phyloP scores from a whole-genome alignment of 768 basidiomycete species.

The Lactarius sanguifluus region DNA sequence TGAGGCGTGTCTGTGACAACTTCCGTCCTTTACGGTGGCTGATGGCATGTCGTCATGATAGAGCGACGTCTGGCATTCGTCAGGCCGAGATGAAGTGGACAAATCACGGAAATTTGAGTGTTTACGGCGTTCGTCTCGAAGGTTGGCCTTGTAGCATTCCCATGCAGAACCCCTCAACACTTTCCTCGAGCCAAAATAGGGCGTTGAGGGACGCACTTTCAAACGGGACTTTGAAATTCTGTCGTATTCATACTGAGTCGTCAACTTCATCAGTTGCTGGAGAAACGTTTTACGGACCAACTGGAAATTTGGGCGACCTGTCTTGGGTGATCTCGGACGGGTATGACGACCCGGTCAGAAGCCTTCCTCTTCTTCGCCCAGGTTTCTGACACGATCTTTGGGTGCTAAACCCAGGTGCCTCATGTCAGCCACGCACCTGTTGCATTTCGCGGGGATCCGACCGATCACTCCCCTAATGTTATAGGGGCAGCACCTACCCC shows the following conservation, averaged over 20 bases:
- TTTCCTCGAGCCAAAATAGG: slow-evolving; percentile 57
- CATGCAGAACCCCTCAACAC: slow-evolving; percentile 57
- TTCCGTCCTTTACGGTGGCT: slow-evolving; percentile 8
- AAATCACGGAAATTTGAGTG: slow-evolving; percentile 54
- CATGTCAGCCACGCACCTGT: slow-evolving; percentile 1
- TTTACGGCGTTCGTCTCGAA: slow-evolving; percentile 57
- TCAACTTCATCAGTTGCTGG: slow-evolving; percentile 3
- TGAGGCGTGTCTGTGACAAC: slow-evolving; percentile 20
- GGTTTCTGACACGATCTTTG: slow-evolving; percentile 8
- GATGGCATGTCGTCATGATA: slow-evolving; percentile 32
- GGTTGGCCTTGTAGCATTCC: slow-evolving; percentile 67
- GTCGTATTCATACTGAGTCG: slow-evolving; percentile 13
- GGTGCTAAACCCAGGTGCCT: slow-evolving; percentile 12
- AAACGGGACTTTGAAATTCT: slow-evolving; percentile 49
- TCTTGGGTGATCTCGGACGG: slow-evolving; percentile 30
- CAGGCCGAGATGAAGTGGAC: slow-evolving; percentile 79
- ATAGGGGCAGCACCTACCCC: background rate
- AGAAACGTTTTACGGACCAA: slow-evolving; percentile 7
- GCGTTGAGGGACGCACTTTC: slow-evolving; percentile 49
- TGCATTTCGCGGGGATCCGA: slow-evolving; percentile 12
- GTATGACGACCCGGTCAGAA: slow-evolving; percentile 21
- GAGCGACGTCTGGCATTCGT: slow-evolving; percentile 55
- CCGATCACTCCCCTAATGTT: slow-evolving; percentile 16
- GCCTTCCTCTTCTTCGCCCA: slow-evolving; percentile 9
- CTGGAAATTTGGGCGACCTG: slow-evolving; percentile 14